Conservation (phyloP, 371 early-diverging fungal genomes). For the Mucor ambiguus region DNA sequence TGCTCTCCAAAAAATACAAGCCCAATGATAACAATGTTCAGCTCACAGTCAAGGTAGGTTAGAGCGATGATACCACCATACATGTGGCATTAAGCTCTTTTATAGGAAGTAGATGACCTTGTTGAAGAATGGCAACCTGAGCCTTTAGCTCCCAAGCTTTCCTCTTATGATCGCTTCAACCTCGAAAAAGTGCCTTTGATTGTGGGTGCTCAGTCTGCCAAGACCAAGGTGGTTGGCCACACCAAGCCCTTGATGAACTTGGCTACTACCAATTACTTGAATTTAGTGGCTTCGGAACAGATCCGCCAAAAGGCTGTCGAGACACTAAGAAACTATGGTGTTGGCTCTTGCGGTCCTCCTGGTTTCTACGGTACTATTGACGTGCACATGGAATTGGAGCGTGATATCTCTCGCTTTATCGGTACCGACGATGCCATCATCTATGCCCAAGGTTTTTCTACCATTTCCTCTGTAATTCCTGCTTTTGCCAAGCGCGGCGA, state of each 20-base stretch:
- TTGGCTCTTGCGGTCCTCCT: constrained; percentile 99
- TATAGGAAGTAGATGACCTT: constrained; percentile 73
- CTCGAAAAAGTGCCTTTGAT: constrained; percentile 83
- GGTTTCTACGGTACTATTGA: constrained; percentile 99
- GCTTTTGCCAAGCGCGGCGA: constrained; percentile 99
- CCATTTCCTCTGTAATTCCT: constrained; percentile 94
- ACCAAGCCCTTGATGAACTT: constrained; percentile 74
- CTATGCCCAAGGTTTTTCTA: constrained; percentile 98
- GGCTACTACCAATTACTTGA: constrained; percentile 89
- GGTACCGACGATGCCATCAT: constrained; percentile 93
- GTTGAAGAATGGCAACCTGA: constrained; percentile 97
- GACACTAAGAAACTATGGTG: constrained; percentile 96
- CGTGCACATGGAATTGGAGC: constrained; percentile 97
- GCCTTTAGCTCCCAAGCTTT: constrained; percentile 83
- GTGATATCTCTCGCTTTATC: constrained; percentile 85
- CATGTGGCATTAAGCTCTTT: neutral
- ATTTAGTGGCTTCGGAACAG: constrained; percentile 74
- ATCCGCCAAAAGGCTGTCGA: constrained; percentile 88
- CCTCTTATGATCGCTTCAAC: constrained; percentile 74
- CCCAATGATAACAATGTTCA: constrained; percentile 82
- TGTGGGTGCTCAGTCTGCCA: constrained; percentile 66
- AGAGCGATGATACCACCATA: too few relatives aligned
- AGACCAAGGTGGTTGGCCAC: constrained; percentile 56
- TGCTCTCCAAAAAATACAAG: constrained; percentile 83
- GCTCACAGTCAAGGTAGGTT: constrained; percentile 83